These are phyloP conservation scores for Kappamyces sp. DNA, from an alignment of 192 early-diverging fungal genomes.

Conservation along the genomic window DNA sequence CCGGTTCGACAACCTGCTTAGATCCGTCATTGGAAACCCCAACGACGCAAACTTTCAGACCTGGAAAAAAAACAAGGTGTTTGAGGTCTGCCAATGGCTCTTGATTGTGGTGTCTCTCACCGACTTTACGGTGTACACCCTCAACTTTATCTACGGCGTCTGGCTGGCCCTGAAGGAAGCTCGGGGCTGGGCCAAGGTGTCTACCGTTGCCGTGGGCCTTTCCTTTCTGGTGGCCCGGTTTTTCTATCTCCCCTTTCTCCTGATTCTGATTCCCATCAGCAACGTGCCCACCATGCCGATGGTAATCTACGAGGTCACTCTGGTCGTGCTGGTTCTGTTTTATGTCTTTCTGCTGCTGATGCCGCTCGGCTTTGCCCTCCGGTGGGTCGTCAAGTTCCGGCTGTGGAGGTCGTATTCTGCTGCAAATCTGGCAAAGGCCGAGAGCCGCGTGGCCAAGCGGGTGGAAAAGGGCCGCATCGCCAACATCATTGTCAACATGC, in stretches of 20 bases:
- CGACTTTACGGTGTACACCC: too few species aligned
- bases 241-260: constrained; percentile 10
- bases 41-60: too few species aligned
- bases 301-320: background rate
- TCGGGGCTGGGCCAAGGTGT: background rate
- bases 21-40: too few species aligned
- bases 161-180: too few species aligned
- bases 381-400: constrained; percentile 15
- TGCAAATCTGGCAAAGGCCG: background rate
- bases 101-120: too few species aligned
- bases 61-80: too few species aligned
- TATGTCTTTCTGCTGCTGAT: constrained; percentile 12
- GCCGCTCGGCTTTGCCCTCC: constrained; percentile 13
- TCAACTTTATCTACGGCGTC: too few species aligned
- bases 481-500: constrained; percentile 22
- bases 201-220: background rate
- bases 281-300: constrained; percentile 1
- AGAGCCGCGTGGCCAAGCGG: constrained; percentile 2
- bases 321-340: constrained; percentile 3
- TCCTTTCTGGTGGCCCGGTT: constrained; percentile 7
- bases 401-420: constrained; percentile 5
- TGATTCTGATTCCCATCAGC: constrained; percentile 6
- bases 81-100: too few species aligned
- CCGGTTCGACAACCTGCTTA: too few species aligned
- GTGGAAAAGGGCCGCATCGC: constrained; percentile 2